Evolutionary conservation across 75 land plant species (phyloP).

Genomic region (Cunninghamia lanceolata): DNA sequence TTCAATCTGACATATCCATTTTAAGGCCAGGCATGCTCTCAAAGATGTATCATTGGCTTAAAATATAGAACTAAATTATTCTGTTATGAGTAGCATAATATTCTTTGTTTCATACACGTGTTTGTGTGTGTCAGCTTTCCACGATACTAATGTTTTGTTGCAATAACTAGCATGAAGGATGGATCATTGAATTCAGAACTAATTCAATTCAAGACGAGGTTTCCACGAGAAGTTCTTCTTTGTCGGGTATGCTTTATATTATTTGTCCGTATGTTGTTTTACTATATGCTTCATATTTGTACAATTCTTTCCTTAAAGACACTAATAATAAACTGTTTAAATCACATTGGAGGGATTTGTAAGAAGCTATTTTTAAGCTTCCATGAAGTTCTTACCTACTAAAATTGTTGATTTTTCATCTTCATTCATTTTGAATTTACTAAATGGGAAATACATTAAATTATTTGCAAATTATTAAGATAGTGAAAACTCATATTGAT

Average conservation of each 20-base stretch:
- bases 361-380: background rate
- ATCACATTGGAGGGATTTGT: background rate
- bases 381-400: background rate
- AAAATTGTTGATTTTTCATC: background rate
- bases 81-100: conserved; percentile 1
- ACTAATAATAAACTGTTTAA: background rate
- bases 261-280: background rate
- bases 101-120: background rate
- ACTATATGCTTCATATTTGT: too few relatives aligned
- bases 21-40: background rate
- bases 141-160: background rate
- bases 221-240: conserved; percentile 93
- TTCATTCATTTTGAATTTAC: background rate
- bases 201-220: conserved; percentile 78
- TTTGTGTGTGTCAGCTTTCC: background rate
- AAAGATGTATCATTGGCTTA: background rate
- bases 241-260: conserved; percentile 54
- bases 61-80: background rate
- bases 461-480: background rate
- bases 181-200: conserved; percentile 77
- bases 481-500: background rate
- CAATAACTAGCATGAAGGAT: conserved; percentile 52
- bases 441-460: background rate
- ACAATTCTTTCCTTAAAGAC: background rate
- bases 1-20: background rate